These are phyloP conservation scores for Nyctanthes arbortristis DNA, from an alignment of 257 asterid genomes.

Conservation along the genomic window DNA sequence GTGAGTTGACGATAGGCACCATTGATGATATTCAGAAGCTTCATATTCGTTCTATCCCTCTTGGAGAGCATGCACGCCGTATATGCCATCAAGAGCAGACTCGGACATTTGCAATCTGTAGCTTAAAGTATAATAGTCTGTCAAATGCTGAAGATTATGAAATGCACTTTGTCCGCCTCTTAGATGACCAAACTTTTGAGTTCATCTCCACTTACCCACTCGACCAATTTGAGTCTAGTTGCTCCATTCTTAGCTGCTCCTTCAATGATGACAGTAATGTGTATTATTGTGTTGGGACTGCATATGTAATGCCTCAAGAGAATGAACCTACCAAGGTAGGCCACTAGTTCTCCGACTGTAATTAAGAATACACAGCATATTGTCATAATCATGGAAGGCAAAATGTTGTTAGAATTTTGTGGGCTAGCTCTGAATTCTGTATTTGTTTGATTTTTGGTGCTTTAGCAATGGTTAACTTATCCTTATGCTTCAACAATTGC, in stretches of 20 bases:
- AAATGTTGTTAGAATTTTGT: too few species aligned
- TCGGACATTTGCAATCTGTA: constrained; percentile 83
- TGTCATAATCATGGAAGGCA: not conserved
- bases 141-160: constrained; percentile 74
- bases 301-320: constrained; percentile 95
- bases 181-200: constrained; percentile 97
- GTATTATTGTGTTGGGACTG: constrained; percentile 95
- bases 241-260: constrained; percentile 95
- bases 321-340: constrained; percentile 89
- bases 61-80: constrained; percentile 97
- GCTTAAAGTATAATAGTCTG: constrained; percentile 75
- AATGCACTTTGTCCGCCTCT: constrained; percentile 76
- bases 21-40: constrained; percentile 99
- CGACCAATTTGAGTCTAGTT: constrained; percentile 85
- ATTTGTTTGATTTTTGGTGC: constrained; percentile 7
- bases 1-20: constrained; percentile 93
- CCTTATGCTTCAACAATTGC: constrained; percentile 24
- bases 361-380: not conserved
- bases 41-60: constrained; percentile 92
- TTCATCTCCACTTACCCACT: constrained; percentile 78
- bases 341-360: not conserved
- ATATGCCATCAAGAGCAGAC: constrained; percentile 99
- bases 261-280: constrained; percentile 85
- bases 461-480: constrained; percentile 3
- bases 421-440: too few species aligned